Base-by-base conservation (phyloP, 1,284 basidiomycete genomes). In the Moesziomyces antarcticus region DNA sequence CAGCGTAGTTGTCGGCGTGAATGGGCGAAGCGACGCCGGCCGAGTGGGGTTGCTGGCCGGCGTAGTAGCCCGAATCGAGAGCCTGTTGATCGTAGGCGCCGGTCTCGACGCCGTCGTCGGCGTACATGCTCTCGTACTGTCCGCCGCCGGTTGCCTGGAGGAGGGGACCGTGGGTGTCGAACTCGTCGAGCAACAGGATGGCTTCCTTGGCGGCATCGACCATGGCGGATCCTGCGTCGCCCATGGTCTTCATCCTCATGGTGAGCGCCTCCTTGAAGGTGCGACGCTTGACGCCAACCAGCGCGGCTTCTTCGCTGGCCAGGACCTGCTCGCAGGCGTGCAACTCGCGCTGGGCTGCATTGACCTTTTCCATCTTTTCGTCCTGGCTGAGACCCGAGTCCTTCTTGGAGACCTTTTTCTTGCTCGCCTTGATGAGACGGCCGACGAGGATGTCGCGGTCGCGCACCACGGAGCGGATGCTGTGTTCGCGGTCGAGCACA, bases 361-460 rank as follows among this genome's bases (percentile, higher is more conserved):
- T 79, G 41, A 85, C 72, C 59, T 83, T 82, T 33, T 71, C 72
- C 50, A 80, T 76, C 55, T 83, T 79, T 21, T 79, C 78, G n/a
- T 83, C 82, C 37, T 79, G 70, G 60, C 73, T 65, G 41, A 71
- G 55, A 42, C 70, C 70, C 30, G 72, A 77, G 27, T 81, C 79
- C 52, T 73, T 65, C 41, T 73, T 84, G 53, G 67, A 56, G n/a
- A 72, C 66, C 49, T 75, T 77, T 44, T 78, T 77, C 70, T 85
- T 84, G 48, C 78, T 80, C 10, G 83, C 71, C 78, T 85, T 85
- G 82, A 86, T 84, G 43, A 85, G 71, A 20, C 85, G 78, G 40
- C 79, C 81, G 27, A 85, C 82, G 42, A 86, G 77, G 52, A 86
- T 86, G 72, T 86, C 85, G 30, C 85, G 82, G 56, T 86, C 85